Evolutionary conservation across 2,329 filamentous ascomycete genomes (phyloP).

Genomic region (Amauroascus verrucosus): DNA sequence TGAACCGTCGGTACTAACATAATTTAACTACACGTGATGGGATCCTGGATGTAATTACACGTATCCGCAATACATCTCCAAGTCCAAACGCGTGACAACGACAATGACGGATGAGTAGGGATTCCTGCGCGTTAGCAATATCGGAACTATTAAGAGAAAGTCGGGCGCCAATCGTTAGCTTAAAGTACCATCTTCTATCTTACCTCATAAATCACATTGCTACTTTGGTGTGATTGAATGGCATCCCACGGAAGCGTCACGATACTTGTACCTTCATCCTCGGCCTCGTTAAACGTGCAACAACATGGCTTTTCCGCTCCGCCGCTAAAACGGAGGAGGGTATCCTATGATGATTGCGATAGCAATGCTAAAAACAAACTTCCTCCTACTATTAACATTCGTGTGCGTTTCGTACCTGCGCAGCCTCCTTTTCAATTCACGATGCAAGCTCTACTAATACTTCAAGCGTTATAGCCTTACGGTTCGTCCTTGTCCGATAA

Average conservation of each 20-base stretch:
- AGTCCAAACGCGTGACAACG: too few relatives aligned
- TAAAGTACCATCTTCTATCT: too few relatives aligned
- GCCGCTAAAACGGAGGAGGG: slow-evolving; percentile 29
- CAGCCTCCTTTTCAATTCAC: not conserved
- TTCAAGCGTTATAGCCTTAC: slow-evolving; percentile 24
- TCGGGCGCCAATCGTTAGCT: too few relatives aligned
- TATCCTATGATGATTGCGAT: slow-evolving; percentile 16
- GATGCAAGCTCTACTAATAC: slow-evolving; percentile 1
- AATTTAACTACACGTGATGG: too few relatives aligned
- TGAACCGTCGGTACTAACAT: too few relatives aligned
- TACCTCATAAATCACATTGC: too few relatives aligned
- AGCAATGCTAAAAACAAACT: slow-evolving; percentile 7
- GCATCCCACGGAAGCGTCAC: slow-evolving; percentile 26
- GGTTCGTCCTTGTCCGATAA: slow-evolving; percentile 28
- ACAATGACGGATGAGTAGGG: too few relatives aligned
- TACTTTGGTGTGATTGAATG: slow-evolving; percentile 21
- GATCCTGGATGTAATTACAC: too few relatives aligned
- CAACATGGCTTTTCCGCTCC: slow-evolving; percentile 19
- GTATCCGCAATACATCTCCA: too few relatives aligned
- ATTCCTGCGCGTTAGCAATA: too few relatives aligned
- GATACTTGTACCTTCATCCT: slow-evolving; percentile 28
- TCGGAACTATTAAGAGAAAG: too few relatives aligned
- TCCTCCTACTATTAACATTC: slow-evolving; percentile 22
- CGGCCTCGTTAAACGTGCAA: slow-evolving; percentile 26
- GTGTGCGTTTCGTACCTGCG: slow-evolving; percentile 19